Evolutionary conservation across 139 green algal species (phyloP).

Genomic region (Pleodorina starrii): DNA sequence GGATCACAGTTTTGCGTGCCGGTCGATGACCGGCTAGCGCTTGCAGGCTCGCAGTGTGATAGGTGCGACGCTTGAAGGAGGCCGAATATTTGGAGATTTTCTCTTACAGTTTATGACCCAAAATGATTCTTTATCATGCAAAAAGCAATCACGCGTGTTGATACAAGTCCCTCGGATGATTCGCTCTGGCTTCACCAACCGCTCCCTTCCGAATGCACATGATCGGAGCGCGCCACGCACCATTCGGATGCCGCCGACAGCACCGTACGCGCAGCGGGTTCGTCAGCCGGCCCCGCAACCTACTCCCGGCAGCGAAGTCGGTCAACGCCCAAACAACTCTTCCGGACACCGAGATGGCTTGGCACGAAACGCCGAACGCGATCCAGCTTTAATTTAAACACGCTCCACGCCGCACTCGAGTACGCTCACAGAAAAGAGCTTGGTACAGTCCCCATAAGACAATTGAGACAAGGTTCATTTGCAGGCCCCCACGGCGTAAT

Average conservation of each 20-base stretch:
- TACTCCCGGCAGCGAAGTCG: not conserved
- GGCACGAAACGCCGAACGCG: not conserved
- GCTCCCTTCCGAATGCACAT: not conserved
- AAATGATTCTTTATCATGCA: not conserved
- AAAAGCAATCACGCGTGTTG: constrained; percentile 24
- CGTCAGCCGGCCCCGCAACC: not conserved
- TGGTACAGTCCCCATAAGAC: not conserved
- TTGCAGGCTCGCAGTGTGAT: too few species aligned
- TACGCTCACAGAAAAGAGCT: constrained; percentile 16
- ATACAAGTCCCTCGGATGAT: not conserved
- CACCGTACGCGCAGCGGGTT: not conserved
- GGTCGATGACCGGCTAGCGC: too few species aligned
- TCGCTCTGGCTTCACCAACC: not conserved
- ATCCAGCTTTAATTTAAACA: not conserved
- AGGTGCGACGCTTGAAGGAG: too few species aligned
- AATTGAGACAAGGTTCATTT: constrained; percentile 21
- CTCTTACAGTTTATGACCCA: not conserved
- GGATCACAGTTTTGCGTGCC: too few species aligned
- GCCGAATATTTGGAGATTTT: too few species aligned
- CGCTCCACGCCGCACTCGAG: not conserved
- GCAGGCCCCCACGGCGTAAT: not conserved
- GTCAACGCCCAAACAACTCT: not conserved
- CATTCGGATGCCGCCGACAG: not conserved
- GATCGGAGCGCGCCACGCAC: not conserved
- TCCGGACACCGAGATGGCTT: not conserved